Evolutionary conservation across 73 alveolate genomes (phyloP), one percentile per base, ranked within the genome.

Genomic region (Paraurostyla sp.): DNA sequence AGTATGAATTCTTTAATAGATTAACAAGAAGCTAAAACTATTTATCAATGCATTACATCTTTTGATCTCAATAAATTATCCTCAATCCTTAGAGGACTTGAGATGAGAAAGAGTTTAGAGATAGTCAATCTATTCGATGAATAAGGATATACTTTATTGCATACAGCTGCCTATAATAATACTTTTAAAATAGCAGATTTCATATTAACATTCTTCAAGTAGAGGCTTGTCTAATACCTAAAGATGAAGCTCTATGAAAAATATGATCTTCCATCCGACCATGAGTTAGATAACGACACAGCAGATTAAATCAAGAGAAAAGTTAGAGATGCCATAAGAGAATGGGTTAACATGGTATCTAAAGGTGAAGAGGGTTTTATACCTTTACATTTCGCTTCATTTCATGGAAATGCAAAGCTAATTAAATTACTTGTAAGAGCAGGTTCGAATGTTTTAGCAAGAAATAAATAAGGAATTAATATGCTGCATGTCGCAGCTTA

Each of bases 401-500:
- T 83, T 83, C 80, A 94, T 51, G 98, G 99, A 43, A 95, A 95
- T 82, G 91, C 68, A 40, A 36, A 60, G n/a, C 91, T 95, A 62
- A 83, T 96, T 56, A 91, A 94, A 51, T 59, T 93, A 33, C 92
- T 98, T 42, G 92, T 97, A 51, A 97, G 95, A 42, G 63, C 91
- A 54, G 99, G 99, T 1, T 95, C 99, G 22, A 83, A 97, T 89
- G 57, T 92, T 11, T 82, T 71, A 71, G 76, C 96, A 3, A 71
- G 78, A 25, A 97, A 97, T 83, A 90, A 88, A 13, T 91, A 97
- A 43, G 99, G 99, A 49, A 80, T 98, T 73, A 97, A 97, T 88
- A 98, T 97, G 87, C 71, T 98, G 81, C 99, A 98, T 94, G 95
- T 97, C 51, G 99, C 99, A 29, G 99, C 99, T 0, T 96, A 98